Evolutionary conservation across 768 basidiomycete genomes (phyloP).

Genomic region (Collybiopsis confluens): DNA sequence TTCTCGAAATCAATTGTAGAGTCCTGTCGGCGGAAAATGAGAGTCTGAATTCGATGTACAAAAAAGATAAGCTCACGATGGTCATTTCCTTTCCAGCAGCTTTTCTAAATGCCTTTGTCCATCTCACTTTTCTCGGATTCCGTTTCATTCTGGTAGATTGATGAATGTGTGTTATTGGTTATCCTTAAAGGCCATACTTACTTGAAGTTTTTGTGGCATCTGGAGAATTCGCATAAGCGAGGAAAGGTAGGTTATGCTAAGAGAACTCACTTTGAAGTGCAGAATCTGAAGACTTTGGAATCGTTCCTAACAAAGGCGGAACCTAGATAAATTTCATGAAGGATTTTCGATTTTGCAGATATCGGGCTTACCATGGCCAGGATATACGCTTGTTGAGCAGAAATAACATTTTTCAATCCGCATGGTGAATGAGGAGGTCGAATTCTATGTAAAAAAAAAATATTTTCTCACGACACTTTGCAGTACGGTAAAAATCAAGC

Average conservation of each 20-base stretch:
- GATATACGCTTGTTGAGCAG: constrained; percentile 95
- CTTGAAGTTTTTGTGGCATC: constrained; percentile 99
- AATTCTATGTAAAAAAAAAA: not conserved
- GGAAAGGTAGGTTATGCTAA: not conserved
- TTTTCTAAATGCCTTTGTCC: constrained; percentile 99
- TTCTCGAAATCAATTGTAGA: constrained; percentile 99
- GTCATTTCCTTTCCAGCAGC: constrained; percentile 99
- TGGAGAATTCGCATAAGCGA: constrained; percentile 23
- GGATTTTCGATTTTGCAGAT: rapidly evolving
- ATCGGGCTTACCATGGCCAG: constrained; percentile 73
- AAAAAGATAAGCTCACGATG: constrained; percentile 56
- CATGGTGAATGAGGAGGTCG: constrained; percentile 42
- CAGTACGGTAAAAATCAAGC: constrained; percentile 5
- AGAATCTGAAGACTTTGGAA: constrained; percentile 96
- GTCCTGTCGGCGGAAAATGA: constrained; percentile 51
- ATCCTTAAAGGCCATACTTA: constrained; percentile 28
- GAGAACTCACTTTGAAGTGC: constrained; percentile 83
- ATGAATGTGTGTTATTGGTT: constrained; percentile 4
- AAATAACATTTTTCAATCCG: constrained; percentile 98
- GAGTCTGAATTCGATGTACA: not conserved
- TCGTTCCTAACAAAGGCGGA: constrained; percentile 96
- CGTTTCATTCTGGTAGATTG: constrained; percentile 82
- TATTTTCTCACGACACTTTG: not conserved
- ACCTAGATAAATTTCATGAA: too few species aligned
- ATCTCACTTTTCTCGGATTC: constrained; percentile 96